Conservation (phyloP, 441 rosid genomes). For the Adansonia madagascariensis region DNA sequence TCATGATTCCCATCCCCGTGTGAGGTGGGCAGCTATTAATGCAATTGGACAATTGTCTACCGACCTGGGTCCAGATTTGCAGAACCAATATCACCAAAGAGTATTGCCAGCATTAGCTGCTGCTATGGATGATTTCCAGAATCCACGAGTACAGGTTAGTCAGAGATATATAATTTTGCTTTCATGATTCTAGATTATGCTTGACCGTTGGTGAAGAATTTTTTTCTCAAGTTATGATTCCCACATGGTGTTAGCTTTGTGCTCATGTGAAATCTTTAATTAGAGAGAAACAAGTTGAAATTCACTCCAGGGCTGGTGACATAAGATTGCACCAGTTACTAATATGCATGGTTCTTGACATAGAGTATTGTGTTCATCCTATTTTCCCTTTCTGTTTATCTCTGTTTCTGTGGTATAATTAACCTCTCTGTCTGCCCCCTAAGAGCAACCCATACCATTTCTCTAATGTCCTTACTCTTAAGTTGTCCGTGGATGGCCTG, state of each 20-base stretch:
- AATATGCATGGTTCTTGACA: background rate
- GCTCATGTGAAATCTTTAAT: slow-evolving; percentile 2
- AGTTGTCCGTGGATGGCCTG: background rate
- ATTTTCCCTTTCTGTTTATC: background rate
- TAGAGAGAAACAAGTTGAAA: slow-evolving; percentile 6
- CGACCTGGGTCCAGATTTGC: slow-evolving; percentile 97
- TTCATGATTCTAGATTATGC: slow-evolving; percentile 15
- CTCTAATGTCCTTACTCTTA: background rate
- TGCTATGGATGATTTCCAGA: slow-evolving; percentile 92
- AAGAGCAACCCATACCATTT: background rate
- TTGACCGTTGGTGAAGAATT: slow-evolving; percentile 16
- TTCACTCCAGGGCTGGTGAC: background rate
- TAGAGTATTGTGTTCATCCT: background rate
- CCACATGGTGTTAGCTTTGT: background rate
- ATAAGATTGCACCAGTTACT: background rate
- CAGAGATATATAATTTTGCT: background rate
- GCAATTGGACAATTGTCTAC: slow-evolving; percentile 92
- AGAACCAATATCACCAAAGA: slow-evolving; percentile 74
- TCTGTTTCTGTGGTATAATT: slow-evolving; percentile 1
- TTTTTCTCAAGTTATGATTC: slow-evolving; percentile 8
- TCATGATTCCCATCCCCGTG: slow-evolving; percentile 85
- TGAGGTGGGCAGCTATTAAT: slow-evolving; percentile 92
- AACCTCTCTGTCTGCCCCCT: background rate
- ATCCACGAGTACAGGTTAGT: slow-evolving; percentile 90
- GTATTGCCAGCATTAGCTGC: slow-evolving; percentile 83